Base-by-base conservation (phyloP, 495 filamentous ascomycete species). In the Amniculicola lignicola region DNA sequence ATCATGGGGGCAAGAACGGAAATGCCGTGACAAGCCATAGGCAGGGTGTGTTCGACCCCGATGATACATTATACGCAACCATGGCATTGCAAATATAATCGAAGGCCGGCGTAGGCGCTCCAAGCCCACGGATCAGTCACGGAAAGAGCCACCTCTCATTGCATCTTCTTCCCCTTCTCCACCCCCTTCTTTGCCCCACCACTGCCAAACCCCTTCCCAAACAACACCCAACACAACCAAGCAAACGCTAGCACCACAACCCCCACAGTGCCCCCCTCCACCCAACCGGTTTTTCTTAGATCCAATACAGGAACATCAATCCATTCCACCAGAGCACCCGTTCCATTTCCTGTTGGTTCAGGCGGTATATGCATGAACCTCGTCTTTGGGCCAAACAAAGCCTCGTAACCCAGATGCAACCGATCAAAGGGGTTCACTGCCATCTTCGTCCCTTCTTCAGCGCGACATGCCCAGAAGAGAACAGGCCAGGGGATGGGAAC, bases 381-480 rank as follows among this genome's bases (percentile, higher is more conserved):
- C 0, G 89, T 95, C 40, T 80, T 75, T 16, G 83, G 79, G 3
- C 81, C 84, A 67, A 98, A 96, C 21, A 94, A 67, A 0, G 79
- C 84, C 49, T 97, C 93, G 72, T 91, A 97, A 15, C 92, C 93
- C 18, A 98, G 69, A 67, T 88, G 82, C 22, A 75, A 75, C 15
- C 87, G 75, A 69, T 96, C 93, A 67, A 98, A 98, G 1, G 93
- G 93, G 64, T 84, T 96, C 3, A 75, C 81, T 0, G 77, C 69
- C 75, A 95, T 87, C 69, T 87, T 83, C 1, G 78, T 80, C 21
- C 79, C 87, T 37, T 88, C 86, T 33, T 88, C 82, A 19, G 82
- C 79, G 2, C 77, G 75, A 67, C 93, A 98, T 1, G 90, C 93
- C 92, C 92, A 97, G 75, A 98, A 97, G 1, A 96, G 79, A 2